These are phyloP conservation scores for Graphilbum fragrans DNA, from an alignment of 2,329 filamentous ascomycete genomes.

Conservation along the genomic window DNA sequence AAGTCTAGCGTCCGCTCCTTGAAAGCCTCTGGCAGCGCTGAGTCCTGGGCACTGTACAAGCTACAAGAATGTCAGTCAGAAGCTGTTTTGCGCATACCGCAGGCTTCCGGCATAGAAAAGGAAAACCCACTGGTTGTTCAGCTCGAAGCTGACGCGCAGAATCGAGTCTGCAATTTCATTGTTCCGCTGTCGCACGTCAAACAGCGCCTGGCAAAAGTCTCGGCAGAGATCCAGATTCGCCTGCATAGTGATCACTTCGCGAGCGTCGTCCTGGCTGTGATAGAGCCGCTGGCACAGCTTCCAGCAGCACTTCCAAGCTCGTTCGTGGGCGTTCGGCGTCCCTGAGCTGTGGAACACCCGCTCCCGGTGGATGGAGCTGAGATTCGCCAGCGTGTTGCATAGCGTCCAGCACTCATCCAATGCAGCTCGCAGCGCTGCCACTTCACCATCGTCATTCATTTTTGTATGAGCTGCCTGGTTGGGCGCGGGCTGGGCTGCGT, in stretches of 20 bases:
- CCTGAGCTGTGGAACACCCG: constrained; percentile 66
- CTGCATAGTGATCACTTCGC: constrained; percentile 52
- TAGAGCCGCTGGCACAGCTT: constrained; percentile 83
- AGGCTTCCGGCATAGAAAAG: neutral
- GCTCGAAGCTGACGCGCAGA: constrained; percentile 81
- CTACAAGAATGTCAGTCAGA: constrained; percentile 20
- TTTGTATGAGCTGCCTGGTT: constrained; percentile 31
- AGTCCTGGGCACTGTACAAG: constrained; percentile 82
- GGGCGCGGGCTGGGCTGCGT: constrained; percentile 21
- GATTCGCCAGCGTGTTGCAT: constrained; percentile 77
- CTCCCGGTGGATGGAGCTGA: constrained; percentile 74
- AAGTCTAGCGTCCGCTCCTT: constrained; percentile 85
- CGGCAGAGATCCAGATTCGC: constrained; percentile 77
- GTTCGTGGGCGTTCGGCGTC: constrained; percentile 67
- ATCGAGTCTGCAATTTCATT: constrained; percentile 78
- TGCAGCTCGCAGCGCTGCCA: constrained; percentile 59
- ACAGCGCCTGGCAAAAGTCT: constrained; percentile 84
- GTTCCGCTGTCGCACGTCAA: constrained; percentile 68
- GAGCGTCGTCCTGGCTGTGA: constrained; percentile 61
- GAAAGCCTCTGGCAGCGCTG: constrained; percentile 70
- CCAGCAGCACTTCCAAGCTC: constrained; percentile 92
- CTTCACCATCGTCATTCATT: constrained; percentile 40
- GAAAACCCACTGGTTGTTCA: constrained; percentile 68
- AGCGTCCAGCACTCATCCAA: constrained; percentile 86
- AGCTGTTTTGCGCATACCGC: neutral